These are phyloP conservation scores for Xylariaceae sp. DNA, from an alignment of 2,329 filamentous ascomycete genomes.

Conservation along the genomic window DNA sequence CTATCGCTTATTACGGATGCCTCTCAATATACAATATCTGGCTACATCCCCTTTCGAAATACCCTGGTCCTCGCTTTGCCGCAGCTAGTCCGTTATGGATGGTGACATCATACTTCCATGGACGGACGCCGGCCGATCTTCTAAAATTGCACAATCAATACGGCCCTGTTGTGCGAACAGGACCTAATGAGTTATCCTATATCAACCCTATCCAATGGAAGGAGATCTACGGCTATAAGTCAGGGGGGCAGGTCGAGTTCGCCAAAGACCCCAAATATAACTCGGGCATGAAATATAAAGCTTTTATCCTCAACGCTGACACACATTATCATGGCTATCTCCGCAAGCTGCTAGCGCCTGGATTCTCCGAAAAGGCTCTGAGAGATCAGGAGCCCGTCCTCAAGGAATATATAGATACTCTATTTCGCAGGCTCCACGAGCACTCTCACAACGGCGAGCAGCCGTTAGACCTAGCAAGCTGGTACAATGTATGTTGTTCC, in stretches of 20 bases:
- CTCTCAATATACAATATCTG: constrained; percentile 11
- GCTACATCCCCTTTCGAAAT: constrained; percentile 19
- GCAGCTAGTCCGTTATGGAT: constrained; percentile 17
- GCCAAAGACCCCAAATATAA: constrained; percentile 4
- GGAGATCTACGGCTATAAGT: constrained; percentile 20
- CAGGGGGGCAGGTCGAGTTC: constrained; percentile 8
- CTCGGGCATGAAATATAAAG: not conserved
- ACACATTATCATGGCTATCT: constrained; percentile 9
- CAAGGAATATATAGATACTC: constrained; percentile 7
- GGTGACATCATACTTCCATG: constrained; percentile 8
- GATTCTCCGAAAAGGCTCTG: constrained; percentile 16
- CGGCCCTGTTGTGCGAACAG: constrained; percentile 12
- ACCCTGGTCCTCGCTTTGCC: constrained; percentile 12
- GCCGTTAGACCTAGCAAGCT: constrained; percentile 6
- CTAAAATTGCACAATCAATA: constrained; percentile 11
- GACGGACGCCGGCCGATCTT: constrained; percentile 9
- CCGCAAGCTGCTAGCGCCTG: constrained; percentile 12
- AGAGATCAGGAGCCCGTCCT: constrained; percentile 8
- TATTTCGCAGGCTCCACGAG: constrained; percentile 8
- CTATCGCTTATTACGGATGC: constrained; percentile 2
- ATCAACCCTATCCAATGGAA: constrained; percentile 13
- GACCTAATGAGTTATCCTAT: constrained; percentile 15
- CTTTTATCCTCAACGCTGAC: constrained; percentile 7
- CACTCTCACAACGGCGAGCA: constrained; percentile 2
- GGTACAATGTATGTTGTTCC: constrained; percentile 13